Evolutionary conservation across 495 filamentous ascomycete genomes (phyloP), one percentile per base, ranked within the genome.

Genomic region (Trichoderma parareesei): DNA sequence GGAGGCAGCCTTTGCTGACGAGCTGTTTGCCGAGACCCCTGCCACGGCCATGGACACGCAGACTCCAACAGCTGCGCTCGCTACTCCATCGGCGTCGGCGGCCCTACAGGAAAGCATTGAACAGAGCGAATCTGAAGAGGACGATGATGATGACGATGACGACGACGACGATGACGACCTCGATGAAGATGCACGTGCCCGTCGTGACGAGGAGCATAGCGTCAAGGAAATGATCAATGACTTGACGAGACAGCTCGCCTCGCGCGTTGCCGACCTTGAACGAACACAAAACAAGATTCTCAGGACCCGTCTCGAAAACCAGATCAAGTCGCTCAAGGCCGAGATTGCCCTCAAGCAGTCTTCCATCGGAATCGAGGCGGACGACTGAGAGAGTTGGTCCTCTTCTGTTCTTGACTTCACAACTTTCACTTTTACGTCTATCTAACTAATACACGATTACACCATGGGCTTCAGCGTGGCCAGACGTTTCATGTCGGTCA

Each of bases 331-430:
- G 37, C 67, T 85, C 64, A 75, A 79, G 72, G 72, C 73, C 43
- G 85, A 89, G 70, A 77, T 87, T 41, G 73, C 77, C 55, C 71
- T 88, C 44, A 89, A 88, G 76, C 79, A 77, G 73, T 77, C 78
- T 7, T 75, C 80, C 5, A 75, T 85, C 48, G 78, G 78, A 11
- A 71, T 81, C 61, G 75, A 70, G 13, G 78, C 74, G 2, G 80
- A 83, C 27, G 79, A 82, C 43, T 72, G 68, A 27, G 74, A 71
- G 57, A 69, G 35, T 10, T 37, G 5, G 6, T 33, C 6, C 4
- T 55, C 14, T 4, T 55, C 1, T 55, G 6, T 13, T 18, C 49
- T 16, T 49, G 1, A 14, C n/a, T 18, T 14, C 7, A 43, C 11
- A 46, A 46, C 5, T 5, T 16, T 49, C 16, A 3, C 18, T 49